Percentiles rank a stretch among this genome's conserved stretches.
Evolutionary conservation across 768 basidiomycete genomes (phyloP).

Genomic region (Termitomyces bulborhizus): DNA sequence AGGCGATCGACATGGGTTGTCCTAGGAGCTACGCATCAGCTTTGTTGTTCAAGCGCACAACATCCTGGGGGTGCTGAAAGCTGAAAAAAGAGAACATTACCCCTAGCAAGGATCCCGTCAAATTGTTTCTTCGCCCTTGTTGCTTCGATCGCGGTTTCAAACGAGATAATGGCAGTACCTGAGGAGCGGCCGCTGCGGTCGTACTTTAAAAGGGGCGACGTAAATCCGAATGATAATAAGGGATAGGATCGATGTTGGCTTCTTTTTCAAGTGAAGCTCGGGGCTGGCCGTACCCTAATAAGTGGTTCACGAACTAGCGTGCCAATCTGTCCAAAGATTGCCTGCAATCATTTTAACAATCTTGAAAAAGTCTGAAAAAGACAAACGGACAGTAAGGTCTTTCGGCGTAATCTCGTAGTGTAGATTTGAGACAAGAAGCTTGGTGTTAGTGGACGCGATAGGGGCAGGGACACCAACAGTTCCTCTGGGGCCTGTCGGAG

Average conservation of each 20-base stretch:
- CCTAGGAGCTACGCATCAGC: conserved; percentile 33
- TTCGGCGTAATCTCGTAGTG: conserved; percentile 90
- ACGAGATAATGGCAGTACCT: conserved; percentile 75
- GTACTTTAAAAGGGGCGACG: conserved; percentile 57
- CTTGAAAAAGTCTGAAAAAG: conserved; percentile 2
- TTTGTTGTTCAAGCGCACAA: not conserved
- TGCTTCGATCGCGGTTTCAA: conserved; percentile 75
- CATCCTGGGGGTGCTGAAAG: not conserved
- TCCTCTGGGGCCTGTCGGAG: conserved; percentile 37
- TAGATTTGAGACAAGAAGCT: conserved; percentile 77
- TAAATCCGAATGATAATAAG: conserved; percentile 29
- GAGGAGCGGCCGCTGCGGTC: conserved; percentile 92
- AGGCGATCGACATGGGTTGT: conserved; percentile 71
- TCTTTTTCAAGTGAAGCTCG: conserved; percentile 59
- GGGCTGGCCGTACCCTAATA: conserved; percentile 88
- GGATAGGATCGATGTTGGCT: conserved; percentile 41
- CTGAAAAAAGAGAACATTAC: conserved; percentile 31
- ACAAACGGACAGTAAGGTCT: conserved; percentile 71
- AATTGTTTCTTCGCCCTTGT: conserved; percentile 79
- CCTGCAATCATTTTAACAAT: conserved; percentile 31
- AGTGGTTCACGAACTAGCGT: conserved; percentile 88
- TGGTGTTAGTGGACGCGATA: conserved; percentile 34
- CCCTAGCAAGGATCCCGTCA: conserved; percentile 84
- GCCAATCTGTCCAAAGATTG: conserved; percentile 89
- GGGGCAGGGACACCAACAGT: conserved; percentile 20